A percentile compares a stretch with the other conserved stretches of the same genome.
Evolutionary conservation across 2,329 filamentous ascomycete species (phyloP).

Genomic region (Lachnellula arida): DNA sequence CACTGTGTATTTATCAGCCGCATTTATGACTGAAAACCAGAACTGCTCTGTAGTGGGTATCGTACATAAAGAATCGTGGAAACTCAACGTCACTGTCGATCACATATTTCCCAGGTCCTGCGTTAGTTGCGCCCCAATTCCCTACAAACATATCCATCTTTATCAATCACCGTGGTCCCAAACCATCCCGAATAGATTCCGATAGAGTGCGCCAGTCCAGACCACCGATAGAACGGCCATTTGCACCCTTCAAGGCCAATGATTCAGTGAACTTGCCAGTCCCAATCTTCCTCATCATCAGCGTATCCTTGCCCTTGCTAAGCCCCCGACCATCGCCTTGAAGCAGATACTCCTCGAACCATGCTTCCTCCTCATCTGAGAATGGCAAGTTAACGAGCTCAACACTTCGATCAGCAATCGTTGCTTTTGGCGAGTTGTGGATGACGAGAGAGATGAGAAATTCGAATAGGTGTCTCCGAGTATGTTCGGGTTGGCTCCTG

Average conservation of each 20-base stretch:
- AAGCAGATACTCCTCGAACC: constrained; percentile 67
- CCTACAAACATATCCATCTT: no score
- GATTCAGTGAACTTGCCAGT: constrained; percentile 54
- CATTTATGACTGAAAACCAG: no score
- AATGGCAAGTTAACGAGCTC: constrained; percentile 72
- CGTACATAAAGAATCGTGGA: no score
- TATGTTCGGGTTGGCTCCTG: constrained; percentile 56
- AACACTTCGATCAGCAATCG: constrained; percentile 51
- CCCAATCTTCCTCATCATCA: constrained; percentile 69
- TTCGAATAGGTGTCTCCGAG: constrained; percentile 62
- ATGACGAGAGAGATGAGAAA: constrained; percentile 59
- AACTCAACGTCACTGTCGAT: no score
- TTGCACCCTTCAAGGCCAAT: constrained; percentile 38
- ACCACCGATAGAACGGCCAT: constrained; percentile 21
- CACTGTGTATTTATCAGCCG: no score
- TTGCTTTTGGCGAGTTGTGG: constrained; percentile 34
- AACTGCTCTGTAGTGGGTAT: no score
- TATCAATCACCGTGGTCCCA: background rate
- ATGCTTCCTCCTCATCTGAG: constrained; percentile 63
- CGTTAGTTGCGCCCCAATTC: no score
- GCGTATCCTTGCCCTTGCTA: constrained; percentile 64
- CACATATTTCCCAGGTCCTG: no score
- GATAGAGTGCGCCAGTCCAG: constrained; percentile 29
- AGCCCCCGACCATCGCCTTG: constrained; percentile 60
- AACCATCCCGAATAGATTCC: constrained; percentile 1